A percentile compares a stretch with the other conserved stretches of the same genome.
These are phyloP conservation scores for Nepenthes gracilis DNA, from an alignment of 148 eudicot species.

Conservation along the genomic window DNA sequence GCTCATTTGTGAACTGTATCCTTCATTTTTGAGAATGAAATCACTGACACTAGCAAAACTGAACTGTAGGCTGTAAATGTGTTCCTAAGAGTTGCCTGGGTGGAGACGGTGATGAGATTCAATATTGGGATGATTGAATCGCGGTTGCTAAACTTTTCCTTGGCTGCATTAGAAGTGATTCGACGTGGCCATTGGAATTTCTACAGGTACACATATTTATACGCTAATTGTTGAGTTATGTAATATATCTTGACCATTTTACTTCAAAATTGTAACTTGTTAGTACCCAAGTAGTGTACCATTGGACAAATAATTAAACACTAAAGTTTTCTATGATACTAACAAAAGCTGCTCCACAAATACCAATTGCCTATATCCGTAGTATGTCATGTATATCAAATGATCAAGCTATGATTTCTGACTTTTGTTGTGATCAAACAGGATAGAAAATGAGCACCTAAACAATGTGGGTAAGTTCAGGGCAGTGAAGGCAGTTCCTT, in stretches of 20 bases:
- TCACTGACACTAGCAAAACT: not conserved
- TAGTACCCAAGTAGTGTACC: no score
- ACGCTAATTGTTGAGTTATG: not conserved
- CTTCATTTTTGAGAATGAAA: not conserved
- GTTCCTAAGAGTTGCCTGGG: slow-evolving; percentile 81
- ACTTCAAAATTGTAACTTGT: not conserved
- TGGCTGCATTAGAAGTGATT: slow-evolving; percentile 90
- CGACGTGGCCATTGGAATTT: slow-evolving; percentile 99
- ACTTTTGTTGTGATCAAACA: slow-evolving; percentile 6
- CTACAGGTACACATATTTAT: slow-evolving; percentile 45
- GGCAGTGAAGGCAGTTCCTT: slow-evolving; percentile 77
- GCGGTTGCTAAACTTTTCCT: slow-evolving; percentile 53
- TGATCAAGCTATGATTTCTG: no score
- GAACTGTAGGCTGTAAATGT: slow-evolving; percentile 52
- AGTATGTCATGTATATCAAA: not conserved
- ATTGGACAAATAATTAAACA: no score
- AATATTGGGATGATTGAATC: slow-evolving; percentile 42
- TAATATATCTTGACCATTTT: not conserved
- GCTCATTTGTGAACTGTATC: not conserved
- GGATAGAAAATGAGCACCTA: slow-evolving; percentile 89
- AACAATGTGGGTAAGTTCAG: slow-evolving; percentile 83
- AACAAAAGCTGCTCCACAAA: no score
- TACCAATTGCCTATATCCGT: not conserved
- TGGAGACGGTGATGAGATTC: slow-evolving; percentile 63
- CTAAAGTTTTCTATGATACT: no score